phyloP scores from a whole-genome alignment of 1,284 basidiomycete genomes.

The Irpex rosettiformis region DNA sequence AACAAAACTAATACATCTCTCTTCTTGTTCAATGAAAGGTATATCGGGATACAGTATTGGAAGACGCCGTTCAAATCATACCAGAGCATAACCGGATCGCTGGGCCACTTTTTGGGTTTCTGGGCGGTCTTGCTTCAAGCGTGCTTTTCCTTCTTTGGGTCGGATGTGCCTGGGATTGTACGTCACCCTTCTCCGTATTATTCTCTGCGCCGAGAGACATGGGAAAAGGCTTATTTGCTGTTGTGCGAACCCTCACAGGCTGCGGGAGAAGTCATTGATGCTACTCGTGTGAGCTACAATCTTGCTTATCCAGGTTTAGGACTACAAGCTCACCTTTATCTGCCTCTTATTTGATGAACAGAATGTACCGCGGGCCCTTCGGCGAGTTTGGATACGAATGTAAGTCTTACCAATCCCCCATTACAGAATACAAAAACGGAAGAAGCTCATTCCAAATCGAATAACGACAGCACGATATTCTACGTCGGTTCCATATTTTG shows the following conservation, averaged over 20 bases:
- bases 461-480: conserved; percentile 28
- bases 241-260: too few relatives aligned
- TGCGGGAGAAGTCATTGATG: conserved; percentile 32
- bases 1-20: too few relatives aligned
- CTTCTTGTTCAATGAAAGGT: too few relatives aligned
- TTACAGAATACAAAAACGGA: too few relatives aligned
- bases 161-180: conserved; percentile 30
- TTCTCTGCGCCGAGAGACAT: too few relatives aligned
- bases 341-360: too few relatives aligned
- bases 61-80: conserved; percentile 23
- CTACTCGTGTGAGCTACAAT: conserved; percentile 24
- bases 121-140: conserved; percentile 41
- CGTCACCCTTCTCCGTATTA: conserved; percentile 5
- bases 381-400: conserved; percentile 55
- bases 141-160: conserved; percentile 31
- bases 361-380: conserved; percentile 41
- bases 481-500: conserved; percentile 34
- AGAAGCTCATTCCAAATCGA: too few relatives aligned
- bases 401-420: too few relatives aligned
- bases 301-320: too few relatives aligned
- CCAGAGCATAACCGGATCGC: conserved; percentile 26
- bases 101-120: conserved; percentile 45
- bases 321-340: too few relatives aligned
- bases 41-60: conserved; percentile 24
- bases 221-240: too few relatives aligned